phyloP scores from a whole-genome alignment of 371 early-diverging fungal species.

The Mortierella sp. region DNA sequence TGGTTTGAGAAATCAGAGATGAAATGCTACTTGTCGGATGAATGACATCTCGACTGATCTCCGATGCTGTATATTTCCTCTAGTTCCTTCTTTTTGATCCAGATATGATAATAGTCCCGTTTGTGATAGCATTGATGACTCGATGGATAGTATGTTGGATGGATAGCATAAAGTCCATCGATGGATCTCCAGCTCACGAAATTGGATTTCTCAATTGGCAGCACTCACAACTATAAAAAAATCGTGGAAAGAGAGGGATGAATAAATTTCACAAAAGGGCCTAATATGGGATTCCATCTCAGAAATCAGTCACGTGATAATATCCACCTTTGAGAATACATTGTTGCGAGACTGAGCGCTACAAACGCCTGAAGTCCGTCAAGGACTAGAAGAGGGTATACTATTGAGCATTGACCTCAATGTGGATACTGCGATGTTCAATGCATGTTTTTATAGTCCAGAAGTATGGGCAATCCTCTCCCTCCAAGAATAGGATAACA shows the following conservation, averaged over 20 bases:
- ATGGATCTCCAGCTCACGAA: slow-evolving; percentile 18
- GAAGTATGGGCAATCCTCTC: no score
- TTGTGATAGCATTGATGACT: neutral
- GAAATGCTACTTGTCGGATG: neutral
- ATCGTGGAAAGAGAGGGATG: slow-evolving; percentile 55
- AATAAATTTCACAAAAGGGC: slow-evolving; percentile 4
- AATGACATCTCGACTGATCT: neutral
- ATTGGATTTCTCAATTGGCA: slow-evolving; percentile 9
- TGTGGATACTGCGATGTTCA: no score
- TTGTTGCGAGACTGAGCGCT: no score
- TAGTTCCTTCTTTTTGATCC: neutral
- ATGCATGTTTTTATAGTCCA: no score
- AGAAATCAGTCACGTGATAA: neutral
- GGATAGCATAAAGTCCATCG: slow-evolving; percentile 14
- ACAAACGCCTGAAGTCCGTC: no score
- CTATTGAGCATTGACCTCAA: no score
- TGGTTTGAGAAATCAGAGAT: slow-evolving; percentile 3
- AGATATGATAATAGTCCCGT: neutral
- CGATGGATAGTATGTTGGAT: slow-evolving; percentile 33
- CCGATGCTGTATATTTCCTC: neutral
- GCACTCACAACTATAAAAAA: slow-evolving; percentile 56
- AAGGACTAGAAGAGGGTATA: no score
- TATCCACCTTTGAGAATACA: no score
- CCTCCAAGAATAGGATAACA: no score
- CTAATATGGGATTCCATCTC: slow-evolving; percentile 4